phyloP scores from a whole-genome alignment of 306 rosid species.

The Vicia faba region DNA sequence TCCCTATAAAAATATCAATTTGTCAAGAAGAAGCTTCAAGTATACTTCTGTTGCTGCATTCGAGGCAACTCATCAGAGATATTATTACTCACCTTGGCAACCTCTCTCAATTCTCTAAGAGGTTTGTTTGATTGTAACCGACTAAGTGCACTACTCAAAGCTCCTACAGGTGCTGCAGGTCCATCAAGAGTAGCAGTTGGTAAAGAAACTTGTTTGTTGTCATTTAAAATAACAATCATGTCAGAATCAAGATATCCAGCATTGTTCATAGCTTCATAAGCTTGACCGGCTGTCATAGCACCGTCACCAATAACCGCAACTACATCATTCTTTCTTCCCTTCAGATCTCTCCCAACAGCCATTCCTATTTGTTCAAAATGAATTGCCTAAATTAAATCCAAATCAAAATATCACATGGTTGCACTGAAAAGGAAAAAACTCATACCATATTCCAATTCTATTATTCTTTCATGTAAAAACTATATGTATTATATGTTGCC shows the following conservation, averaged over 20 bases:
- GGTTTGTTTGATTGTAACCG: conserved; percentile 89
- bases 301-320: conserved; percentile 94
- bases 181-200: conserved; percentile 97
- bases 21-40: conserved; percentile 28
- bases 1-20: conserved; percentile 59
- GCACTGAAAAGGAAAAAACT: conserved; percentile 13
- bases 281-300: conserved; percentile 99
- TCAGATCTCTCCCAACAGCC: conserved; percentile 97
- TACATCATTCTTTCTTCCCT: conserved; percentile 74
- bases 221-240: conserved; percentile 97
- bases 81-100: conserved; percentile 69
- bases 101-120: conserved; percentile 94
- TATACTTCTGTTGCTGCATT: background rate
- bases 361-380: conserved; percentile 58
- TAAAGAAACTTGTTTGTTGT: conserved; percentile 91
- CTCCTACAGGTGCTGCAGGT: conserved; percentile 89
- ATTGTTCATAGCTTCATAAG: conserved; percentile 99
- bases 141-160: conserved; percentile 96
- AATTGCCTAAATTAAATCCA: conserved; percentile 37
- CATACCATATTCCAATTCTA: background rate
- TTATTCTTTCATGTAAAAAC: background rate
- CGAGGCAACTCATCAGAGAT: background rate
- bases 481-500: background rate
- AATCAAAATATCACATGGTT: conserved; percentile 12
- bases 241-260: conserved; percentile 97